Conservation (phyloP, 2,329 filamentous ascomycete genomes). For the Botrytis fragariae region DNA sequence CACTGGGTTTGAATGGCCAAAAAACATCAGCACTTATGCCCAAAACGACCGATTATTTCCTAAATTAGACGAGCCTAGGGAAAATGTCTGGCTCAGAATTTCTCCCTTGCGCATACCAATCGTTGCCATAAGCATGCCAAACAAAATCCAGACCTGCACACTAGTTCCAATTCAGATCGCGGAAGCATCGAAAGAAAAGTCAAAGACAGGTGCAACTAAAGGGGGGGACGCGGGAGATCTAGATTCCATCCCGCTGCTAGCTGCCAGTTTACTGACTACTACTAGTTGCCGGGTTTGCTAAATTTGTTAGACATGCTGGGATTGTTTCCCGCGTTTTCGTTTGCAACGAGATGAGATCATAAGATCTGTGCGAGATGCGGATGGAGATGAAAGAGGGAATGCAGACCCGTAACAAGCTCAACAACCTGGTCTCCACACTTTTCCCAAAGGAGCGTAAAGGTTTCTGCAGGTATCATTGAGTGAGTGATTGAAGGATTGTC, state of each 20-base stretch:
- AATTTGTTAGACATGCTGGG: neutral
- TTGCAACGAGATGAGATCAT: constrained; percentile 1
- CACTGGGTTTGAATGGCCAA: neutral
- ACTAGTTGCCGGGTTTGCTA: neutral
- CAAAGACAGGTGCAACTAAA: neutral
- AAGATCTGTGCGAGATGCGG: neutral
- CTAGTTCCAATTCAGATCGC: neutral
- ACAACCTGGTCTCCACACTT: neutral
- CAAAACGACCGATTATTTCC: neutral
- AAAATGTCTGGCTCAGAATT: neutral
- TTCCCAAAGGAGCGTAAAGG: neutral
- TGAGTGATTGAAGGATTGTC: neutral
- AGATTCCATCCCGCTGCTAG: neutral
- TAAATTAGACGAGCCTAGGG: neutral
- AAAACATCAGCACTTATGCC: neutral
- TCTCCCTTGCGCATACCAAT: neutral
- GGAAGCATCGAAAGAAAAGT: neutral
- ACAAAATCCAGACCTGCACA: neutral
- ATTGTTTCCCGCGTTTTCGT: neutral
- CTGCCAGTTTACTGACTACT: neutral
- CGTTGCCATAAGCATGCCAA: neutral
- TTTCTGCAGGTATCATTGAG: neutral
- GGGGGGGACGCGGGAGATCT: neutral
- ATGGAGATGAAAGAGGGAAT: neutral
- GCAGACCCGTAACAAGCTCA: neutral